Evolutionary conservation across 2,329 filamentous ascomycete species (phyloP).

Genomic region (Beauveria caledonica): DNA sequence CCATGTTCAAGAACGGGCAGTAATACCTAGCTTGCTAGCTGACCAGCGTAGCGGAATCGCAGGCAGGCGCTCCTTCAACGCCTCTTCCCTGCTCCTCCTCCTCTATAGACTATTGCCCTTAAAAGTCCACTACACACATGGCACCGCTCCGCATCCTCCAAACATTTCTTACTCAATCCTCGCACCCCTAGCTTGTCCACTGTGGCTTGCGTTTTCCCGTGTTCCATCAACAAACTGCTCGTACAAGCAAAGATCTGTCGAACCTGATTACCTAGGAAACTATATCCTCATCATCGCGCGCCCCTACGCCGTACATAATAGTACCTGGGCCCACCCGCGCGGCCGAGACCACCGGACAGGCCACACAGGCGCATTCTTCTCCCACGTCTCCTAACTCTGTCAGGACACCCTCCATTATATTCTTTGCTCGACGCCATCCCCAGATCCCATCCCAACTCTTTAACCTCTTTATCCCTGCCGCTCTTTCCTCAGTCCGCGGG

Average conservation of each 20-base stretch:
- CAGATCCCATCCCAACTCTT: not conserved
- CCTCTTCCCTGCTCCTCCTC: not conserved
- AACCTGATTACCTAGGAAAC: not conserved
- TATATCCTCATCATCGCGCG: not conserved
- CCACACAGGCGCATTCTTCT: not conserved
- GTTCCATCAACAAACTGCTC: not conserved
- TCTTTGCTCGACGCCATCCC: constrained; percentile 3
- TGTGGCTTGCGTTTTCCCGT: constrained; percentile 1
- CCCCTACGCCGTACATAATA: not conserved
- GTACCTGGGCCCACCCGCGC: not conserved
- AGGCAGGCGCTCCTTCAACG: not conserved
- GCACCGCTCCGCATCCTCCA: constrained; percentile 4
- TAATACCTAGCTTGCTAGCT: too few relatives aligned
- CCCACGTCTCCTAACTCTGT: not conserved
- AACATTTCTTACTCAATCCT: not conserved
- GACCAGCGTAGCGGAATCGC: not conserved
- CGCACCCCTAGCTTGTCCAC: not conserved
- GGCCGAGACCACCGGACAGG: constrained; percentile 4
- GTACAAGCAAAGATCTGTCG: not conserved
- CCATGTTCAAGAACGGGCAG: not conserved
- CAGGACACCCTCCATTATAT: not conserved
- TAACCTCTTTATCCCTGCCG: not conserved
- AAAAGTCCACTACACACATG: constrained; percentile 4
- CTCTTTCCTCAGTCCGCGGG: not conserved
- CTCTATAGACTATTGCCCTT: not conserved